Base-by-base conservation (phyloP, 371 early-diverging fungal species). In the Mucor irregularis region DNA sequence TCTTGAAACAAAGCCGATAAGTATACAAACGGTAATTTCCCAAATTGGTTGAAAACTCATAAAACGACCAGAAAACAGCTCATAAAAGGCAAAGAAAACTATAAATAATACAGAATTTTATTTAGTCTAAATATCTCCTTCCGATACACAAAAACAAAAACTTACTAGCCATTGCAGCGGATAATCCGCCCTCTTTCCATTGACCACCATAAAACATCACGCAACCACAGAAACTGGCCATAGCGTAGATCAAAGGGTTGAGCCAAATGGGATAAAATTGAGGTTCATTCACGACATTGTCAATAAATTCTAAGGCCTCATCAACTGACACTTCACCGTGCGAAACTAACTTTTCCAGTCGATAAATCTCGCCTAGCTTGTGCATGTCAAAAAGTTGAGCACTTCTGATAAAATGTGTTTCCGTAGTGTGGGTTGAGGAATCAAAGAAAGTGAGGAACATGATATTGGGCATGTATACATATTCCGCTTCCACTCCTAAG, bases 361-460 rank as follows among this genome's bases (percentile, higher is more conserved):
- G 80, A 40, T 84, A 83, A 9, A 85, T 72, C 49, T 81, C 80
- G 33, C 78, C 76, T 6, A 85, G 74, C 26, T 73, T 74, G 67
- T 85, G 70, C 89, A 90, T 87, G 40, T 90, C 87, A 70, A 86
- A 88, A 6, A 79, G 83, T 25, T 76, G 81, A 0, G 64, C 45
- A 29, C 77, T 78, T 4, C 84, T 76, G 37, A 91, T 72, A 29
- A 90, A 81, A 43, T 89, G 88, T 0, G 91, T 91, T 42, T 90
- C 90, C 7, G 86, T 87, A 4, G 90, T 85, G 47, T 90, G 86
- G 0, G 89, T 89, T 21, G 84, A 78, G 7, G 76, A 73, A 66
- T 90, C 89, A 46, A 80, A 80, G 56, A 91, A 89, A 0, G 85
- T 80, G 40, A 91, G 73, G 30, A 90, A 75, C 81, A 90, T 85